These are phyloP conservation scores for Dendrothele bispora DNA, from an alignment of 768 basidiomycete genomes.

Conservation along the genomic window DNA sequence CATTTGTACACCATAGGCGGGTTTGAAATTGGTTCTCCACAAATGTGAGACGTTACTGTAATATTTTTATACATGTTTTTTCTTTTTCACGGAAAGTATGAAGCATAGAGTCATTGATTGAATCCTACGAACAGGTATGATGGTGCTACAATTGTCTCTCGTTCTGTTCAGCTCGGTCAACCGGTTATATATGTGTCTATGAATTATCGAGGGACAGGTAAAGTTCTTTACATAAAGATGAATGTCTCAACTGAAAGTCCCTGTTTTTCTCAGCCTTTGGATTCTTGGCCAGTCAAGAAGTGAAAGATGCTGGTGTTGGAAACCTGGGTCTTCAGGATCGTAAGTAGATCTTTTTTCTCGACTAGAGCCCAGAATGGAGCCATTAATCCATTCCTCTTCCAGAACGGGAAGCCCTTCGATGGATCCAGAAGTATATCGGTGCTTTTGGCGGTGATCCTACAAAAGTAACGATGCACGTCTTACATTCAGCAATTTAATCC, in stretches of 20 bases:
- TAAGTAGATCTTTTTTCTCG: conserved; percentile 22
- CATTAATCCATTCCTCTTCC: conserved; percentile 2
- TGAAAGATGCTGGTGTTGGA: conserved; percentile 36
- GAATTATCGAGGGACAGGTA: conserved; percentile 42
- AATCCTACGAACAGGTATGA: conserved; percentile 33
- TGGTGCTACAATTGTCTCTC: conserved; percentile 39
- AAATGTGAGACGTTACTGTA: no score
- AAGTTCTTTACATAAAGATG: neutral
- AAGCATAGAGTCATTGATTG: no score
- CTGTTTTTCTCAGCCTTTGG: conserved; percentile 36
- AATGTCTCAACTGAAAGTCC: no score
- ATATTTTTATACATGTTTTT: neutral
- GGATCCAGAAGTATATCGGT: conserved; percentile 61
- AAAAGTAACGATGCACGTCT: conserved; percentile 51
- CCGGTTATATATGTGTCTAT: conserved; percentile 53
- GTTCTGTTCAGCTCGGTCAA: conserved; percentile 40
- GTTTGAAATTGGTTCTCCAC: neutral
- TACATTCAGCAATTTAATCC: neutral
- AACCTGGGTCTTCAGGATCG: conserved; percentile 56
- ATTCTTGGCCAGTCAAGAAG: conserved; percentile 40
- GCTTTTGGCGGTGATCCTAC: conserved; percentile 64
- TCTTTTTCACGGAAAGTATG: neutral
- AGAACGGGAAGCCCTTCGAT: conserved; percentile 59
- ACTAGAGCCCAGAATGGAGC: no score
- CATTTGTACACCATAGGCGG: neutral